A percentile compares a stretch with the other conserved stretches of the same genome.
These are phyloP conservation scores for Ceratocystiopsis minuta DNA, from an alignment of 2,329 filamentous ascomycete species.

Conservation along the genomic window DNA sequence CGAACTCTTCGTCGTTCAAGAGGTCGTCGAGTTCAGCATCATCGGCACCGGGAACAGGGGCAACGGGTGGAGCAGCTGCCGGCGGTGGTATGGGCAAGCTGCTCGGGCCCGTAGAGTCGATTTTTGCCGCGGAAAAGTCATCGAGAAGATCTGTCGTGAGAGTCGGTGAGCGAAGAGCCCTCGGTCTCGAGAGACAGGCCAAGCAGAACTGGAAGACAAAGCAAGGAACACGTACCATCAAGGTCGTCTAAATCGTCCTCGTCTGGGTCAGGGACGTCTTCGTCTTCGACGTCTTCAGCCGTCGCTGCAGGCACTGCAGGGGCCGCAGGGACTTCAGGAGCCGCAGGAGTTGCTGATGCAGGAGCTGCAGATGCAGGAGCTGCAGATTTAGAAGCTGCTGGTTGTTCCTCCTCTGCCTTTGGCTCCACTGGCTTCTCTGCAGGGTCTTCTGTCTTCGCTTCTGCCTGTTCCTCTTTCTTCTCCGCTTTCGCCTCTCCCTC, in stretches of 20 bases:
- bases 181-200: no score
- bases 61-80: constrained; percentile 5
- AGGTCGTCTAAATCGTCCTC: constrained; percentile 85
- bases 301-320: not conserved
- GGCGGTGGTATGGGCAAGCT: no score
- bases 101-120: constrained; percentile 26
- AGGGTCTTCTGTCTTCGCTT: not conserved
- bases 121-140: constrained; percentile 57
- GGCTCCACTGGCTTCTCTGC: not conserved
- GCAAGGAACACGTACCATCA: constrained; percentile 39
- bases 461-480: not conserved
- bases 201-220: no score
- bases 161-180: not conserved
- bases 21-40: constrained; percentile 19
- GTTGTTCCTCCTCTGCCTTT: not conserved
- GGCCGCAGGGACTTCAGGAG: constrained; percentile 7
- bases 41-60: constrained; percentile 4
- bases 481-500: not conserved
- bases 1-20: constrained; percentile 58
- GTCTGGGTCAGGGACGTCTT: constrained; percentile 68
- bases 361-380: not conserved
- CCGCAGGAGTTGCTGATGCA: constrained; percentile 4
- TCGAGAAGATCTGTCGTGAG: constrained; percentile 60
- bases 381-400: not conserved
- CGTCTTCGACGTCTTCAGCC: constrained; percentile 22